These are phyloP conservation scores for Arxiozyma heterogenica DNA, from an alignment of 1,139 yeast species.

Conservation along the genomic window DNA sequence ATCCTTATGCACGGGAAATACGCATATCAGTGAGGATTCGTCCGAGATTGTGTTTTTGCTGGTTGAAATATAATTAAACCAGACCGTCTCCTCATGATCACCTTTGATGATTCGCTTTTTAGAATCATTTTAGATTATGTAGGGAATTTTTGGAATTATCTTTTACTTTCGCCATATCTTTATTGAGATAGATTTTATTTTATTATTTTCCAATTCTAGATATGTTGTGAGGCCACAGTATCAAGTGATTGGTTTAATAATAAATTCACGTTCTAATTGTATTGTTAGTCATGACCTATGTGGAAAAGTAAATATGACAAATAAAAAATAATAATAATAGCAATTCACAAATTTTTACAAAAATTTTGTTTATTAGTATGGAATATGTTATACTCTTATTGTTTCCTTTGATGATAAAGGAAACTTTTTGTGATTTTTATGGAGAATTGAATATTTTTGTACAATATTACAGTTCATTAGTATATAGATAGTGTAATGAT, in stretches of 20 bases:
- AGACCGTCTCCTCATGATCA: constrained; percentile 81
- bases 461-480: too few species aligned
- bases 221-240: constrained; percentile 6
- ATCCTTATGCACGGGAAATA: constrained; percentile 99
- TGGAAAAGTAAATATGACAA: too few species aligned
- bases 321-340: too few species aligned
- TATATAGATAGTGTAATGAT: too few species aligned
- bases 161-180: neutral
- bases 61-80: constrained; percentile 92
- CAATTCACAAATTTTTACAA: too few species aligned
- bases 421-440: too few species aligned
- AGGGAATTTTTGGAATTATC: constrained; percentile 37
- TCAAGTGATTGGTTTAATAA: neutral
- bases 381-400: too few species aligned
- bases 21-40: constrained; percentile 99
- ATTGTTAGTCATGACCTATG: too few species aligned
- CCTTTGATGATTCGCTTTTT: constrained; percentile 31
- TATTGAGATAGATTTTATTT: neutral
- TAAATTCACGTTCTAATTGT: too few species aligned
- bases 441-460: too few species aligned
- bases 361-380: too few species aligned
- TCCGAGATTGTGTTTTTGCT: constrained; percentile 99
- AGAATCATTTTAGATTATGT: constrained; percentile 33
- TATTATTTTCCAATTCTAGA: neutral
- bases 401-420: too few species aligned